These are phyloP conservation scores for Thozetella sp. DNA, from an alignment of 495 filamentous ascomycete genomes.

Conservation along the genomic window DNA sequence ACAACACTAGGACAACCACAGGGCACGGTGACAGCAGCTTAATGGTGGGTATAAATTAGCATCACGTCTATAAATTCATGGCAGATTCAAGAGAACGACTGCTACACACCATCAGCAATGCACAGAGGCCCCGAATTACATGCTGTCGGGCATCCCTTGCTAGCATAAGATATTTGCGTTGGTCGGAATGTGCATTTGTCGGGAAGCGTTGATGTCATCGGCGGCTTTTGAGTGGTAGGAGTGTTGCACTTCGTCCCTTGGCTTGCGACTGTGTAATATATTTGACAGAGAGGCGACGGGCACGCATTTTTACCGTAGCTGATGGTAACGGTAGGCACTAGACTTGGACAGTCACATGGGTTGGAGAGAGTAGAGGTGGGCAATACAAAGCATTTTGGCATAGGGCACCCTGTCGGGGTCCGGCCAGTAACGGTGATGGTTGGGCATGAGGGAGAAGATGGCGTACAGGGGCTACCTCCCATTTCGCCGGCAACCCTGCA, in stretches of 20 bases:
- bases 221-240: background rate
- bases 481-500: background rate
- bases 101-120: background rate
- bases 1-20: background rate
- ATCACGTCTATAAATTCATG: background rate
- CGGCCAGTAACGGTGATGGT: background rate
- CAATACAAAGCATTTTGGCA: background rate
- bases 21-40: background rate
- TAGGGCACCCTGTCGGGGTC: background rate
- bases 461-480: background rate
- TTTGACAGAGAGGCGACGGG: background rate
- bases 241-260: background rate
- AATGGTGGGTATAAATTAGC: too few species aligned
- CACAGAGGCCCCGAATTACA: background rate
- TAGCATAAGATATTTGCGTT: background rate
- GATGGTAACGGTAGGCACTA: background rate
- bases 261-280: background rate
- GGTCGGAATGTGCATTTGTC: background rate
- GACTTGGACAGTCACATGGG: background rate
- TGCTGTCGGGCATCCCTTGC: background rate
- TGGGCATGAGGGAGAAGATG: background rate
- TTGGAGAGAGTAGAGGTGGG: background rate
- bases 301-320: background rate
- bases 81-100: background rate
- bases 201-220: background rate